Percentiles rank a stretch among this genome's conserved stretches.
These are phyloP conservation scores for Deakozyma indianensis DNA, from an alignment of 805 yeast species.

Conservation along the genomic window DNA sequence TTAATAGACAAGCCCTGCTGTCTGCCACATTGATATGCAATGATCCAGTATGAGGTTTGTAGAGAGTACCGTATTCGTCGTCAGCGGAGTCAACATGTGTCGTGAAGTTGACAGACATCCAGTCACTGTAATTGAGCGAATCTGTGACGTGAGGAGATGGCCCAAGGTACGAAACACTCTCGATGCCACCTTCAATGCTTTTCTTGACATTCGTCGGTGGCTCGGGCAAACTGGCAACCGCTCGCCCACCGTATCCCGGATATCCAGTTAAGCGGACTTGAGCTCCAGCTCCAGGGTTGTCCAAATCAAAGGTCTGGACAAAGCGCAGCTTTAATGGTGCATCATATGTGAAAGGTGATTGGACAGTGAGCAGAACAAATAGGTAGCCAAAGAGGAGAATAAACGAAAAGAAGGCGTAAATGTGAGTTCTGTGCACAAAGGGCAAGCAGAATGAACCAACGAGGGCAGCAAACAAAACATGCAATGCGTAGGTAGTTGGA, in stretches of 20 bases:
- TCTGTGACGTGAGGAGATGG: constrained; percentile 33
- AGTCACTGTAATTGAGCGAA: constrained; percentile 26
- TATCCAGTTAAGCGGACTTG: constrained; percentile 29
- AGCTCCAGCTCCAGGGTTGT: constrained; percentile 13
- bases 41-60: constrained; percentile 54
- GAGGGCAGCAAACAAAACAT: constrained; percentile 23
- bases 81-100: constrained; percentile 20
- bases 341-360: constrained; percentile 42
- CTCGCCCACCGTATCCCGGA: constrained; percentile 35
- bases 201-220: constrained; percentile 12
- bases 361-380: constrained; percentile 13
- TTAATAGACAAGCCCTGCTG: constrained; percentile 50
- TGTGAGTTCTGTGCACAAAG: constrained; percentile 53
- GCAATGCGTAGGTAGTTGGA: constrained; percentile 22
- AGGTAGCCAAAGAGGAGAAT: constrained; percentile 23
- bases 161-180: constrained; percentile 39
- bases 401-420: constrained; percentile 30
- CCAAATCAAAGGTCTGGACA: constrained; percentile 44
- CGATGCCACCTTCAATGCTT: constrained; percentile 27
- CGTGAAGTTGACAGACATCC: constrained; percentile 36
- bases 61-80: constrained; percentile 14
- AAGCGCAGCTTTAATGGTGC: constrained; percentile 64
- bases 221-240: constrained; percentile 46
- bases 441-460: constrained; percentile 44
- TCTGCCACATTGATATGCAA: constrained; percentile 41